These are phyloP conservation scores for Euclidium syriacum DNA, from an alignment of 345 rosid genomes.

Conservation along the genomic window DNA sequence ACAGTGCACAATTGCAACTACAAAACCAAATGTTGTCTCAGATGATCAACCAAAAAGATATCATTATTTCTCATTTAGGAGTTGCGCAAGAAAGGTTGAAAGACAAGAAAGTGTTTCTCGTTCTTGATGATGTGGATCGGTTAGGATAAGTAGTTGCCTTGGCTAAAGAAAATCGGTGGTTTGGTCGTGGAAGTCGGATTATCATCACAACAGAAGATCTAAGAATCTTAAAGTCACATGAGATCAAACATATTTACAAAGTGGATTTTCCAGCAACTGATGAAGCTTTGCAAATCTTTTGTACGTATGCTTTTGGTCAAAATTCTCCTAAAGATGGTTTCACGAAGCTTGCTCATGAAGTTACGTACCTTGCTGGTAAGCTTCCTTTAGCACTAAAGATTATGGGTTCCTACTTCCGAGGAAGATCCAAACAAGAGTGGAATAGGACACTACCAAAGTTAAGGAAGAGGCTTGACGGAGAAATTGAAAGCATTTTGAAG, in stretches of 20 bases:
- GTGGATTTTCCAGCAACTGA: not conserved
- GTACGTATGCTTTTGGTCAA: not conserved
- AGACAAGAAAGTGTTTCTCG: not conserved
- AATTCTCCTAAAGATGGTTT: not conserved
- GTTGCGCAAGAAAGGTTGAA: not conserved
- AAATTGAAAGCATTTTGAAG: not conserved
- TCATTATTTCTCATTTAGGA: not conserved
- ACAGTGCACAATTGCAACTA: not conserved
- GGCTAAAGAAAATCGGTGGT: not conserved
- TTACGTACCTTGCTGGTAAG: constrained; percentile 2
- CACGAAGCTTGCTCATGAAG: not conserved
- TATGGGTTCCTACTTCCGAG: constrained; percentile 8
- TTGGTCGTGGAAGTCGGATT: not conserved
- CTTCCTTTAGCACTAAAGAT: constrained; percentile 29
- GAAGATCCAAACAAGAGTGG: not conserved
- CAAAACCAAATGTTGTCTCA: not conserved
- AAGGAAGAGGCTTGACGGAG: not conserved
- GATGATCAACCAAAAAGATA: not conserved
- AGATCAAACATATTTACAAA: not conserved
- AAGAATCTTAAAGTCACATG: not conserved
- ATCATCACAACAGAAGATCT: not conserved
- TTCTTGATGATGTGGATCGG: not conserved
- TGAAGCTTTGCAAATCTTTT: not conserved
- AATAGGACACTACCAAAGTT: not conserved
- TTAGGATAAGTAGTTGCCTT: not conserved